phyloP scores from a whole-genome alignment of 768 basidiomycete species.

The Mrakia gelida region DNA sequence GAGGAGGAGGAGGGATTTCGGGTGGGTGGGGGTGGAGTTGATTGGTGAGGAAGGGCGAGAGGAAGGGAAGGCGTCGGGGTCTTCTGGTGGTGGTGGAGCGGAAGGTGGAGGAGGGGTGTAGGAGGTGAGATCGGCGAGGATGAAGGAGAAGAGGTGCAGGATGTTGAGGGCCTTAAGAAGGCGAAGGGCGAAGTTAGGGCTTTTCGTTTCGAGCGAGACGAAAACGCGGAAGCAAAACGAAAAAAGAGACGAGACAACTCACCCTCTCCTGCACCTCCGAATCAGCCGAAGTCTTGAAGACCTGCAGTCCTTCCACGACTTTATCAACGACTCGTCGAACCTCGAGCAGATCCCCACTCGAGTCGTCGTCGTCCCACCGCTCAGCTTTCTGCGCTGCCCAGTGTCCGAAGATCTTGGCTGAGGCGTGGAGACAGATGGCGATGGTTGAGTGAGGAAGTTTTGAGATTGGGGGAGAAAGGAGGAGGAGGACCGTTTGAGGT shows the following conservation, averaged over 20 bases:
- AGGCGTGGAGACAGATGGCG: slow-evolving; percentile 74
- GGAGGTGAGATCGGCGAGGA: slow-evolving; percentile 68
- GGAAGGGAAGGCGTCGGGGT: slow-evolving; percentile 47
- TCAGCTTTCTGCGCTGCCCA: slow-evolving; percentile 75
- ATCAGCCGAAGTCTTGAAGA: slow-evolving; percentile 60
- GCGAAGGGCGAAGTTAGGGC: not conserved
- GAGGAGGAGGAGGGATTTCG: slow-evolving; percentile 84
- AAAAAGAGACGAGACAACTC: slow-evolving; percentile 36
- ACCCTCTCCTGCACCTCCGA: slow-evolving; percentile 93
- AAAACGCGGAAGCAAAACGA: slow-evolving; percentile 34
- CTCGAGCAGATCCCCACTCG: slow-evolving; percentile 52
- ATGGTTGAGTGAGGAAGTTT: slow-evolving; percentile 60
- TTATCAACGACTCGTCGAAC: slow-evolving; percentile 62
- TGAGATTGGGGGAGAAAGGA: slow-evolving; percentile 59
- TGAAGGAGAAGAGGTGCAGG: slow-evolving; percentile 67
- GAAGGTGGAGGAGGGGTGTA: slow-evolving; percentile 43
- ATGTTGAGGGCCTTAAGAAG: slow-evolving; percentile 69
- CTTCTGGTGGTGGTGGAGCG: slow-evolving; percentile 26
- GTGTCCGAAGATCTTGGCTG: slow-evolving; percentile 77
- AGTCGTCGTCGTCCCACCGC: slow-evolving; percentile 64
- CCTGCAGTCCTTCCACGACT: slow-evolving; percentile 56
- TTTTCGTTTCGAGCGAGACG: too few species aligned
- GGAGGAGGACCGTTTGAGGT: slow-evolving; percentile 64
- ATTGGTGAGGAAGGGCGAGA: slow-evolving; percentile 40
- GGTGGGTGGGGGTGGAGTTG: slow-evolving; percentile 51